Base-by-base conservation (phyloP, 2,329 filamentous ascomycete species). In the Leptographium procerum region DNA sequence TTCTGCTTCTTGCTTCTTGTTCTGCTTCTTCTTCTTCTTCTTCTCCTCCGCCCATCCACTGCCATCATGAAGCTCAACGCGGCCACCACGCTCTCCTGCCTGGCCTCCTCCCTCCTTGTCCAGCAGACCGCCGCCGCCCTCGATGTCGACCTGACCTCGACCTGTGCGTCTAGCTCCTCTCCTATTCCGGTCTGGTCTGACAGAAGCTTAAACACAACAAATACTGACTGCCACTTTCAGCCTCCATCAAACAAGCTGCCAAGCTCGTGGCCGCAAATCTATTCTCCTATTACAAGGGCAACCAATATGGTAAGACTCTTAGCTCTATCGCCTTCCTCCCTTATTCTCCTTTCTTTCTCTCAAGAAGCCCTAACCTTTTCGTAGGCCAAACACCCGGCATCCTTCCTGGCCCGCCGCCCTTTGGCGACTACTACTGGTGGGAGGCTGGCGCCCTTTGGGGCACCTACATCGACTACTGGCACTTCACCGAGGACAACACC, bases 401-500 rank as follows among this genome's bases (percentile, higher is more conserved):
- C 64, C 69, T 83, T 13, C 80, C 80, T 1, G 80, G 80, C 0
- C 81, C 81, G 57, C 80, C 80, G 13, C 62, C 66, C 63, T 62
- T 70, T 63, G 80, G 80, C 62, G 75, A 79, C 61, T 86, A 86
- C 68, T 88, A 88, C 75, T 89, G 80, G 80, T 91, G 84, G 88
- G 86, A 88, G 72, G 86, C 78, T n/a, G 88, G 88, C 55, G 87
- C 87, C 57, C 83, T 91, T 75, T 79, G 85, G 72, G 82, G 81
- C 26, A 77, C 86, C 2, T 73, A 92, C 61, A 77, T 95, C 56
- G 88, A 94, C 66, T 94, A 94, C 69, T 94, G 88, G 88, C 88
- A 64, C 58, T 63, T 58, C 33, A 65, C 64, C 1, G 50, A 52
- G 34, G 64, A 65, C 62, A 86, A 68, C 89, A 90, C 69, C 33